Evolutionary conservation across 768 basidiomycete genomes (phyloP).

Genomic region (button mushroom (Agaricus bisporus)): DNA sequence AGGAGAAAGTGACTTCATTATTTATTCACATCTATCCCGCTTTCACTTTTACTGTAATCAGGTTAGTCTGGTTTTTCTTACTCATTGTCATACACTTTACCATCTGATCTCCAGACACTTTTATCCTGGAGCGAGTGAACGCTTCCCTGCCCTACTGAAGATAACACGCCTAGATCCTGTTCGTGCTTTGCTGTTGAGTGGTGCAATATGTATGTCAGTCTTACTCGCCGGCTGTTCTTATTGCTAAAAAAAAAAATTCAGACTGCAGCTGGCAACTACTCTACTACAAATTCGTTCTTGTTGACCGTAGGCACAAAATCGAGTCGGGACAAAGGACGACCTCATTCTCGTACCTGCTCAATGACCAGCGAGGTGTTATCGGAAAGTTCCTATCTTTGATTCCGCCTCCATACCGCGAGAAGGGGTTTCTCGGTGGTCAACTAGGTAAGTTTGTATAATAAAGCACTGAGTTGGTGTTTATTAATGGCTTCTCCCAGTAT

Average conservation of each 20-base stretch:
- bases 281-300: constrained; percentile 94
- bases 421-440: constrained; percentile 81
- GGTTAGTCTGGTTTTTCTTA: constrained; percentile 37
- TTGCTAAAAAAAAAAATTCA: constrained; percentile 24
- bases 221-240: background rate
- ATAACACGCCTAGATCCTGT: constrained; percentile 68
- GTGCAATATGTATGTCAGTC: constrained; percentile 68
- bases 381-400: constrained; percentile 63
- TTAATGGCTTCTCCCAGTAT: constrained; percentile 41
- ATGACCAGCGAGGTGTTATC: constrained; percentile 81
- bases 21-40: constrained; percentile 96
- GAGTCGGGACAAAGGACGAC: constrained; percentile 88
- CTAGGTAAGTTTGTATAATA: constrained; percentile 41
- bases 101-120: constrained; percentile 57
- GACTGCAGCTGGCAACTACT: constrained; percentile 89
- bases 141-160: constrained; percentile 80
- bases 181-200: constrained; percentile 70
- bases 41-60: constrained; percentile 84
- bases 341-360: constrained; percentile 82
- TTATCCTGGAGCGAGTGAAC: constrained; percentile 70
- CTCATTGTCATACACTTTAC: background rate
- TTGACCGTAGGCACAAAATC: constrained; percentile 86
- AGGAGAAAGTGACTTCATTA: constrained; percentile 92
- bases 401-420: constrained; percentile 55
- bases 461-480: constrained; percentile 7